These are phyloP conservation scores for Arxiozyma heterogenica DNA, from an alignment of 1,139 yeast species.

Conservation along the genomic window DNA sequence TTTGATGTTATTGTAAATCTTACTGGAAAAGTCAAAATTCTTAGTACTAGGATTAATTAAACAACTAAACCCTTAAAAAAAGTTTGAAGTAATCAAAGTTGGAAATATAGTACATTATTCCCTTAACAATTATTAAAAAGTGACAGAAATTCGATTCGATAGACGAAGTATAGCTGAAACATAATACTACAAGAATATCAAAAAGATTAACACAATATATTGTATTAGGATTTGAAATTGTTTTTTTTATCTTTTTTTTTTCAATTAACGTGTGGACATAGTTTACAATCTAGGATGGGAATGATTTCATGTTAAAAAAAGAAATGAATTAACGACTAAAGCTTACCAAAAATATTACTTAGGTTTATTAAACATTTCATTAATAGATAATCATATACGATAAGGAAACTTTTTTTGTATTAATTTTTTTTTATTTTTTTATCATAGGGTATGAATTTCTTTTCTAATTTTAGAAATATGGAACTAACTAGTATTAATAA, in stretches of 20 bases:
- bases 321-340: not conserved
- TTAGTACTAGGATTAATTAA: not conserved
- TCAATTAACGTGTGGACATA: not conserved
- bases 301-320: not conserved
- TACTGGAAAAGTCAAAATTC: not conserved
- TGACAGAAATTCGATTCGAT: not conserved
- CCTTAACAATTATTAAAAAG: no score
- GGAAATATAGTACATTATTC: not conserved
- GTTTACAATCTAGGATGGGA: not conserved
- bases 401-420: no score
- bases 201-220: no score
- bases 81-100: not conserved
- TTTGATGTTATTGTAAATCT: not conserved
- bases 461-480: not conserved
- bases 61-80: not conserved
- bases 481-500: not conserved
- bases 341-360: no score
- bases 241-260: no score
- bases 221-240: not conserved
- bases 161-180: not conserved
- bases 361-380: not conserved
- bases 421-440: no score
- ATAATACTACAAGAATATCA: not conserved
- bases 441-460: not conserved
- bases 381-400: not conserved